Conservation (phyloP, 306 rosid species). For the Cicer chorassanicum region DNA sequence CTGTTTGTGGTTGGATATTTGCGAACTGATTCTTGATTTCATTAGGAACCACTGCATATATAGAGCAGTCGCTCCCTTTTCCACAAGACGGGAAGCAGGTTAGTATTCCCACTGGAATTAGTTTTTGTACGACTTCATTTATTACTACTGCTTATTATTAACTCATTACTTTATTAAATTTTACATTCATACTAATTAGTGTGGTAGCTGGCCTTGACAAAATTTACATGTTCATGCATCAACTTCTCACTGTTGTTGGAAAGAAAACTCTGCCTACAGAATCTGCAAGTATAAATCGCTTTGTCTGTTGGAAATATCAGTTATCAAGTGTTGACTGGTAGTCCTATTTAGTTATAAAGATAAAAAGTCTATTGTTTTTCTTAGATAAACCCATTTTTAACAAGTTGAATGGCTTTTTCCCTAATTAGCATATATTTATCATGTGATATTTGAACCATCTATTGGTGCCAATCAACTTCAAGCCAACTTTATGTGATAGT, state of each 20-base stretch:
- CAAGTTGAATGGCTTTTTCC: conserved; percentile 23
- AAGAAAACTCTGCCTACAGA: conserved; percentile 19
- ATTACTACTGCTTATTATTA: not conserved
- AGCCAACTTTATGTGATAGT: conserved; percentile 13
- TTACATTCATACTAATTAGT: conserved; percentile 24
- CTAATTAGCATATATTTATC: not conserved
- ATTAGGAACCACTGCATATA: conserved; percentile 78
- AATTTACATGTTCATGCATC: conserved; percentile 27
- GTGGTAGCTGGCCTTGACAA: conserved; percentile 14
- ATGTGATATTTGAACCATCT: not conserved
- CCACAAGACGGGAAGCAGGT: conserved; percentile 97
- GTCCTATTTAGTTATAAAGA: not conserved
- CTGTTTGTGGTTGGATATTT: conserved; percentile 46
- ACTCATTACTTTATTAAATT: conserved; percentile 2
- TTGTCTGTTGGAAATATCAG: not conserved
- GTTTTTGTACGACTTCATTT: not conserved
- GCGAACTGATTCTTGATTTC: conserved; percentile 49
- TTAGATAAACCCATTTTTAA: conserved; percentile 15
- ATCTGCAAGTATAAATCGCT: not conserved
- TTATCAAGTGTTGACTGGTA: not conserved
- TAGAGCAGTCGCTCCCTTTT: conserved; percentile 83
- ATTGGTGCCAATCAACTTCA: conserved; percentile 26
- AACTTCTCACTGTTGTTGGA: not conserved
- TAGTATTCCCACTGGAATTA: conserved; percentile 31
- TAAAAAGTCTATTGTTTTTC: not conserved